phyloP scores from a whole-genome alignment of 225 moss, liverwort and hornwort species.

The Bryum argenteum region DNA sequence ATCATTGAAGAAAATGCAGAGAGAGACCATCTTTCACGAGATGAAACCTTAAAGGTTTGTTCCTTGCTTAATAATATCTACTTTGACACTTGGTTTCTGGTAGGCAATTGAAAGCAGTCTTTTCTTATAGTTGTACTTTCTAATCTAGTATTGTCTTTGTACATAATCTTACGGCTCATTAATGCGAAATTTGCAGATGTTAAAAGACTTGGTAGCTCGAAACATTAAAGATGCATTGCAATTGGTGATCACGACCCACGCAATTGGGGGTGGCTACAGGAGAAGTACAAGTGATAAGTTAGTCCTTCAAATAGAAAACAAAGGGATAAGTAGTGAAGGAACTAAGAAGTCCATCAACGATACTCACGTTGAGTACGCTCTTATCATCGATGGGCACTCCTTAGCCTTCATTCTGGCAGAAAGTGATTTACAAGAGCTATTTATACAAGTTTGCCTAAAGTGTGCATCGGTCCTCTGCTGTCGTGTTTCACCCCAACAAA shows the following conservation, averaged over 20 bases:
- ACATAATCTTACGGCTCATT: conserved; percentile 12
- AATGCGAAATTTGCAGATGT: conserved; percentile 30
- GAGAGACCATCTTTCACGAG: conserved; percentile 47
- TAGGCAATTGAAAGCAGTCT: conserved; percentile 12
- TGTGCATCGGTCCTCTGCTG: conserved; percentile 78
- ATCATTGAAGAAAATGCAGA: conserved; percentile 56
- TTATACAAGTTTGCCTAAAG: conserved; percentile 60
- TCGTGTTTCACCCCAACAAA: conserved; percentile 75
- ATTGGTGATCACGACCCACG: conserved; percentile 32
- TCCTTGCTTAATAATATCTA: conserved; percentile 1
- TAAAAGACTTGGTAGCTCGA: conserved; percentile 38
- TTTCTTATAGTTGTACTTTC: background rate
- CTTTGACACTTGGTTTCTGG: conserved; percentile 4
- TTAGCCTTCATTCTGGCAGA: conserved; percentile 64
- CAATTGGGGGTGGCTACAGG: conserved; percentile 26
- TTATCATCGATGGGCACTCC: conserved; percentile 72
- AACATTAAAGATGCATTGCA: conserved; percentile 46
- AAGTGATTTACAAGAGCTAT: conserved; percentile 49
- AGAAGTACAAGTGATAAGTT: conserved; percentile 32
- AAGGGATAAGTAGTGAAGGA: conserved; percentile 9
- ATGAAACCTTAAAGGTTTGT: conserved; percentile 54
- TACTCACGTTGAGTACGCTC: conserved; percentile 42
- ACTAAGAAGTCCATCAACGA: background rate
- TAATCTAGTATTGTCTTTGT: background rate
- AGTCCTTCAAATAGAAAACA: conserved; percentile 26